Conservation (phyloP, 2,329 filamentous ascomycete genomes). For the Colletotrichum tabaci region DNA sequence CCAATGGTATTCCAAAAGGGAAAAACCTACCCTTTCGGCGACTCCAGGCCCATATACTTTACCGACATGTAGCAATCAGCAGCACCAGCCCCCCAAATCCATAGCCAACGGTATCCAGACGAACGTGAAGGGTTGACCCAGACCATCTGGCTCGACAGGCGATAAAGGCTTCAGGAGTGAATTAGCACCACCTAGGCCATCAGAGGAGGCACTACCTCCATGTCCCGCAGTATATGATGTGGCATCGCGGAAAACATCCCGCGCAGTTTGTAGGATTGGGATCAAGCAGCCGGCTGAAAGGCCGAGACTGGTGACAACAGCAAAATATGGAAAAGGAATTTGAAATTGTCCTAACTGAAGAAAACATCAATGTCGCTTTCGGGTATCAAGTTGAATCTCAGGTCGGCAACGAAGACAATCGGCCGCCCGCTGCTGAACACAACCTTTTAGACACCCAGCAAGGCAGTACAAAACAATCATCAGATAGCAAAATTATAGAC, state of each 20-base stretch:
- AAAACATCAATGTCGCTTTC: conserved; percentile 38
- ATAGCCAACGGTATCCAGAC: neutral
- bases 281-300: too few species aligned
- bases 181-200: conserved; percentile 77
- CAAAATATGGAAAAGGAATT: conserved; percentile 27
- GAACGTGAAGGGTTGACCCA: conserved; percentile 77
- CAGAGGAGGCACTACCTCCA: conserved; percentile 74
- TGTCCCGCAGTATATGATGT: conserved; percentile 80
- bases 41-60: conserved; percentile 76
- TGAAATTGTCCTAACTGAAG: conserved; percentile 34
- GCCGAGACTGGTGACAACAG: neutral
- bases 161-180: conserved; percentile 58
- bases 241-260: conserved; percentile 75
- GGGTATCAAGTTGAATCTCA: conserved; percentile 41
- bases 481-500: conserved; percentile 30
- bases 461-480: conserved; percentile 29
- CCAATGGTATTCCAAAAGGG: conserved; percentile 59
- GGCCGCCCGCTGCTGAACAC: conserved; percentile 25
- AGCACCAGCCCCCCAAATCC: conserved; percentile 74
- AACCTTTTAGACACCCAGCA: conserved; percentile 37
- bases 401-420: conserved; percentile 30
- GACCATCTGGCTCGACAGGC: conserved; percentile 76
- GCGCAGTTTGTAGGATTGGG: conserved; percentile 72
- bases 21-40: conserved; percentile 64
- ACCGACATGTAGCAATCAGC: conserved; percentile 81